Percentiles rank a stretch among this genome's conserved stretches.
Evolutionary conservation across 768 basidiomycete genomes (phyloP).

Genomic region (Leccinum uliginosum): DNA sequence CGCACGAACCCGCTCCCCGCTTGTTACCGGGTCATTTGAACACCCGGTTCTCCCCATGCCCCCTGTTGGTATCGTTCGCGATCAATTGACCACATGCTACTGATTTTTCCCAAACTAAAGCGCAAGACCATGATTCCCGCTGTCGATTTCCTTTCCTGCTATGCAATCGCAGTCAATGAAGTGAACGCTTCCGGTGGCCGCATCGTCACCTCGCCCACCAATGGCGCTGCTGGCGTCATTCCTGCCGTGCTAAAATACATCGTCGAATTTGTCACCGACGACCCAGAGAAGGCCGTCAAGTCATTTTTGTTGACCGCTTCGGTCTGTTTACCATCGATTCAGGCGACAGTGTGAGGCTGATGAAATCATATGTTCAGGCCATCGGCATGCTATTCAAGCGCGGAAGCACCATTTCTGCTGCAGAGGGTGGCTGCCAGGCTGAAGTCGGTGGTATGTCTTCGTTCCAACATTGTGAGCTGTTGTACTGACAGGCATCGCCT

Average conservation of each 20-base stretch:
- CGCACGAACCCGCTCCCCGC: conserved; percentile 25
- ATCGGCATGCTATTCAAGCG: conserved; percentile 96
- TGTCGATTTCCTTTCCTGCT: conserved; percentile 89
- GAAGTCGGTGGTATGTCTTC: conserved; percentile 76
- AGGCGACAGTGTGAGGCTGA: background rate
- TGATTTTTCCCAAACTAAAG: conserved; percentile 33
- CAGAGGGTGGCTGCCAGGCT: conserved; percentile 93
- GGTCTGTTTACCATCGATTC: conserved; percentile 38
- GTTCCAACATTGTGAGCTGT: background rate
- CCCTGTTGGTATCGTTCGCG: conserved; percentile 49
- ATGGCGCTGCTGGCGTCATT: conserved; percentile 92
- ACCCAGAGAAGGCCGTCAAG: conserved; percentile 80
- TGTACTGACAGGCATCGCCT: background rate
- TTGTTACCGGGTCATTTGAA: conserved; percentile 72
- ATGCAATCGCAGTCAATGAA: conserved; percentile 94
- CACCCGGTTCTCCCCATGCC: conserved; percentile 80
- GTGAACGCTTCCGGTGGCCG: conserved; percentile 91
- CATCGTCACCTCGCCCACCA: conserved; percentile 93
- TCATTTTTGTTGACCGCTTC: conserved; percentile 90
- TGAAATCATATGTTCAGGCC: conserved; percentile 43
- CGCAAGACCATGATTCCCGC: conserved; percentile 86
- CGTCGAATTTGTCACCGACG: conserved; percentile 87
- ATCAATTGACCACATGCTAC: background rate
- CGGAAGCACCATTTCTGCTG: conserved; percentile 94
- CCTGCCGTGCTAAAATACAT: conserved; percentile 91